Evolutionary conservation across 352 stramenopile species (phyloP).

Genomic region (Ophiocytium majus): DNA sequence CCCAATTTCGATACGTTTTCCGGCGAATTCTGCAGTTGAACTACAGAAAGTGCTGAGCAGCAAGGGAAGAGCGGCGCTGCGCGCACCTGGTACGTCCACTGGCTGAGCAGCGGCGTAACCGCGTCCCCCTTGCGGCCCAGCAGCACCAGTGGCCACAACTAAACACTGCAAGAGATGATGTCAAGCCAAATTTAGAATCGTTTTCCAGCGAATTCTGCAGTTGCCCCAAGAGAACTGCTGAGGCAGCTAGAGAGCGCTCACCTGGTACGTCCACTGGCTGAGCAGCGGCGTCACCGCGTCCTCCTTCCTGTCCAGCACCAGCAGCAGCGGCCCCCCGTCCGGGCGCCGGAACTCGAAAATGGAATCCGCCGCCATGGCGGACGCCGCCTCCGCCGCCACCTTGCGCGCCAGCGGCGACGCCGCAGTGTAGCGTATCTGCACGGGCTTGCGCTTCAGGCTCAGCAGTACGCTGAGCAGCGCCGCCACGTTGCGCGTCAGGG

Average conservation of each 20-base stretch:
- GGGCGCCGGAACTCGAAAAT: constrained; percentile 94
- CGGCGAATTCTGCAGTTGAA: too few species aligned
- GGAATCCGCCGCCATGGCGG: constrained; percentile 87
- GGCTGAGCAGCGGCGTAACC: constrained; percentile 89
- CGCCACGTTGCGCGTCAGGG: constrained; percentile 85
- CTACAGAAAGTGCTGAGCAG: too few species aligned
- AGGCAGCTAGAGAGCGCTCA: too few species aligned
- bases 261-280: constrained; percentile 65
- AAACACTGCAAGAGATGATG: too few species aligned
- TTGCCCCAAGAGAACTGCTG: too few species aligned
- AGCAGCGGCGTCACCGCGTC: constrained; percentile 98
- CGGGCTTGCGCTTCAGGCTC: constrained; percentile 89
- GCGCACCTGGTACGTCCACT: constrained; percentile 68
- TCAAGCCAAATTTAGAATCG: too few species aligned
- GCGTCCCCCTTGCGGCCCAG: constrained; percentile 97
- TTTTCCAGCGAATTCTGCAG: too few species aligned
- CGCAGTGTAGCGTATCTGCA: constrained; percentile 80
- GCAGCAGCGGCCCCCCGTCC: constrained; percentile 72
- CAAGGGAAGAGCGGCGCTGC: too few species aligned
- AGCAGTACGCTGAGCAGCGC: constrained; percentile 89
- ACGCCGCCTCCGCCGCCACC: constrained; percentile 86
- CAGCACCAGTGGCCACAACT: constrained; percentile 87
- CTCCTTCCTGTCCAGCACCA: constrained; percentile 95
- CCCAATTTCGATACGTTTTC: too few species aligned
- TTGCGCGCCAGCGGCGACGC: constrained; percentile 64